phyloP scores from a whole-genome alignment of 371 early-diverging fungal genomes.

The Blakeslea trispora region DNA sequence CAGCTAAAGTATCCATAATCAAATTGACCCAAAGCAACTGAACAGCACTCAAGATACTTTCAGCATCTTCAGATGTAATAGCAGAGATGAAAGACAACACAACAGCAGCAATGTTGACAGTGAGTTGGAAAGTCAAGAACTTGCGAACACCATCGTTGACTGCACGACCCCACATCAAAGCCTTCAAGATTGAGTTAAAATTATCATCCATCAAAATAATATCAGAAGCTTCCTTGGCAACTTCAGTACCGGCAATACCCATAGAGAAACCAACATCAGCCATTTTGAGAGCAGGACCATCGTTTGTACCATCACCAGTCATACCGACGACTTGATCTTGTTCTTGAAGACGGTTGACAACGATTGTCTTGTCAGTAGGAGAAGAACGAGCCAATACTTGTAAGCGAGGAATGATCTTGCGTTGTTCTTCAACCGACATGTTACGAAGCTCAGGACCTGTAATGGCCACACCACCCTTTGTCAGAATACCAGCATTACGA shows the following conservation, averaged over 20 bases:
- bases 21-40: slow-evolving; percentile 98
- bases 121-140: slow-evolving; percentile 96
- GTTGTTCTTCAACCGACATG: slow-evolving; percentile 77
- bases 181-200: slow-evolving; percentile 88
- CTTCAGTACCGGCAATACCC: slow-evolving; percentile 97
- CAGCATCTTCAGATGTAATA: slow-evolving; percentile 91
- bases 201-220: slow-evolving; percentile 97
- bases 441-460: slow-evolving; percentile 88
- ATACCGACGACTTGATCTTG: slow-evolving; percentile 94
- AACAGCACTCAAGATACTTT: slow-evolving; percentile 94
- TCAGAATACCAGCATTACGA: slow-evolving; percentile 82
- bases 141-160: slow-evolving; percentile 94
- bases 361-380: slow-evolving; percentile 92
- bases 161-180: slow-evolving; percentile 94
- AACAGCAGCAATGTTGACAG: slow-evolving; percentile 93
- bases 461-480: slow-evolving; percentile 82
- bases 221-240: slow-evolving; percentile 94
- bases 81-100: slow-evolving; percentile 87
- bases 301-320: slow-evolving; percentile 98
- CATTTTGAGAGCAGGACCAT: slow-evolving; percentile 93
- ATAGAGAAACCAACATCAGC: slow-evolving; percentile 98
- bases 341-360: slow-evolving; percentile 83
- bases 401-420: slow-evolving; percentile 78
- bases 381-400: slow-evolving; percentile 93
- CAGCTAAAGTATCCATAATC: slow-evolving; percentile 97